Evolutionary conservation across 2,329 filamentous ascomycete genomes (phyloP).

Genomic region (Macrophomina phaseolina): DNA sequence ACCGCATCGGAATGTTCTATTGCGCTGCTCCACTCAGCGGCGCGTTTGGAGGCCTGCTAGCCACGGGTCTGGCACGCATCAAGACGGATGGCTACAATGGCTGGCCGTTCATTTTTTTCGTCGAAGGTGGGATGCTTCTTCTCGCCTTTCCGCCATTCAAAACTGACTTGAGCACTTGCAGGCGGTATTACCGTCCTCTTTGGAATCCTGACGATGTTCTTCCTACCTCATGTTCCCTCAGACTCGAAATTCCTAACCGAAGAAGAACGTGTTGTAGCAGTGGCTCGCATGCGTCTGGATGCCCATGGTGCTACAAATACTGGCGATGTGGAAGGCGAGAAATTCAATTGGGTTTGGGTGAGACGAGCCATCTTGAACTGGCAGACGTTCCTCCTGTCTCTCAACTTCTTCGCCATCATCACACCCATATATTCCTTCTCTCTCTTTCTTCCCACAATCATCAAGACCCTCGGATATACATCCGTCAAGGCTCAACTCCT

Average conservation of each 20-base stretch:
- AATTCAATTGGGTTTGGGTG: slow-evolving; percentile 51
- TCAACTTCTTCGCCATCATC: slow-evolving; percentile 46
- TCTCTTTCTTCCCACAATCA: slow-evolving; percentile 48
- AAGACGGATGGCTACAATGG: slow-evolving; percentile 43
- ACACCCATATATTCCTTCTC: slow-evolving; percentile 54
- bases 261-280: slow-evolving; percentile 37
- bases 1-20: slow-evolving; percentile 47
- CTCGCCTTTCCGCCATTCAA: not conserved
- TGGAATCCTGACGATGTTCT: slow-evolving; percentile 56
- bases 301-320: slow-evolving; percentile 34
- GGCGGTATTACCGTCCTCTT: slow-evolving; percentile 38
- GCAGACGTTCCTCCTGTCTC: slow-evolving; percentile 47
- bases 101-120: slow-evolving; percentile 48
- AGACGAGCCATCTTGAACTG: slow-evolving; percentile 38
- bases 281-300: slow-evolving; percentile 39
- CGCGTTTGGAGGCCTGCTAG: slow-evolving; percentile 51
- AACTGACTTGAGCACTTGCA: not conserved
- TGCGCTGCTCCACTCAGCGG: slow-evolving; percentile 47
- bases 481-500: slow-evolving; percentile 44
- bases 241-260: slow-evolving; percentile 41
- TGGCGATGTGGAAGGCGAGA: slow-evolving; percentile 44
- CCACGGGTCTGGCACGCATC: slow-evolving; percentile 50
- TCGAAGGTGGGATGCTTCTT: slow-evolving; percentile 31
- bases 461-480: slow-evolving; percentile 45
- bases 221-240: slow-evolving; percentile 56